phyloP scores from a whole-genome alignment of 495 filamentous ascomycete genomes.

The Penicillium soppii region DNA sequence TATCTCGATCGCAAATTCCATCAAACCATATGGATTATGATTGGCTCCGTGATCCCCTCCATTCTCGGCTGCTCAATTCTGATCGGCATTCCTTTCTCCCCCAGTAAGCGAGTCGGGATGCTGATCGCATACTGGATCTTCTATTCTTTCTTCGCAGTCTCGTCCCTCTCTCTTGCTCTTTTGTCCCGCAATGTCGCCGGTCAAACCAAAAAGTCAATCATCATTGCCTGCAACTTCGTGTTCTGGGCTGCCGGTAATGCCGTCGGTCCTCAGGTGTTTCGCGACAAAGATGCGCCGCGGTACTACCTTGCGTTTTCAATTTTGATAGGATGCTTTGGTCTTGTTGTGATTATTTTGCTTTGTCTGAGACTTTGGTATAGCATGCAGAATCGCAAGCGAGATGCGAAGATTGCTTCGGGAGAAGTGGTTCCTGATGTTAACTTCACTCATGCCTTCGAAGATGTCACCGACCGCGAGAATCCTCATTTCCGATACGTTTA shows the following conservation, averaged over 20 bases:
- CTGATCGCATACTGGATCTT: conserved; percentile 61
- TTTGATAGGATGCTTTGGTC: conserved; percentile 34
- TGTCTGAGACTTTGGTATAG: conserved; percentile 31
- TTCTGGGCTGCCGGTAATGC: conserved; percentile 42
- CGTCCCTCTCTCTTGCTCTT: conserved; percentile 52
- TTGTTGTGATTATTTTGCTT: conserved; percentile 26
- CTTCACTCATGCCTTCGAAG: conserved; percentile 40
- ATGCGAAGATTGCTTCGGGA: conserved; percentile 25
- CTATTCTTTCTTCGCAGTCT: conserved; percentile 53
- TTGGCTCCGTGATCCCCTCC: conserved; percentile 59
- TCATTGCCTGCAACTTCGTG: conserved; percentile 42
- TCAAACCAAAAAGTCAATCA: conserved; percentile 61
- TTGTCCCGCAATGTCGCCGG: conserved; percentile 64
- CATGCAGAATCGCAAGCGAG: conserved; percentile 33
- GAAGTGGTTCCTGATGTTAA: conserved; percentile 24
- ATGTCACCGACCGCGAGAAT: conserved; percentile 46
- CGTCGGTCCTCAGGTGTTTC: conserved; percentile 47
- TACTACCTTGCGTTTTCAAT: conserved; percentile 41
- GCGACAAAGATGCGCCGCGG: conserved; percentile 28
- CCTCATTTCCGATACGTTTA: conserved; percentile 45
- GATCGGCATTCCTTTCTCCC: conserved; percentile 18
- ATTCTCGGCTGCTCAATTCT: conserved; percentile 21
- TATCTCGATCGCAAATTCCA: conserved; percentile 59
- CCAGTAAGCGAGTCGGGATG: conserved; percentile 45
- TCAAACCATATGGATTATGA: conserved; percentile 63